These are phyloP conservation scores for Cryptosporidium parvum DNA, from an alignment of 169 alveolate genomes.

Conservation along the genomic window DNA sequence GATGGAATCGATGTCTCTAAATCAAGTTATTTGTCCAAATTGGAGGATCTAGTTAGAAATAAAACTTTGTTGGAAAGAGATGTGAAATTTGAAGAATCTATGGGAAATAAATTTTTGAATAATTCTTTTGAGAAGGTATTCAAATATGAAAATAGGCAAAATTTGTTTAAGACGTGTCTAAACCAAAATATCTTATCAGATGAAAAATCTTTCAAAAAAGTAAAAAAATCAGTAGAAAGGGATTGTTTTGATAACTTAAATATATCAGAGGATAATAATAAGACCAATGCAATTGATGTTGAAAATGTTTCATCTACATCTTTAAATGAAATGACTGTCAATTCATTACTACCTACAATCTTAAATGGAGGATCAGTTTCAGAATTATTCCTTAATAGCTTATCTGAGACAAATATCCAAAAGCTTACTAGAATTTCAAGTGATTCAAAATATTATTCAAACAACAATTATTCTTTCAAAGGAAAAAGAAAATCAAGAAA, in stretches of 20 bases:
- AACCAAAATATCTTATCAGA: background rate
- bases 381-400: slow-evolving; percentile 22
- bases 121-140: slow-evolving; percentile 36
- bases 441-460: background rate
- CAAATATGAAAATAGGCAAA: slow-evolving; percentile 37
- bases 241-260: background rate
- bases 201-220: slow-evolving; percentile 3
- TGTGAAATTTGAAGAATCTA: slow-evolving; percentile 48
- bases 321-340: slow-evolving; percentile 28
- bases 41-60: slow-evolving; percentile 83
- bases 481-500: slow-evolving; percentile 18
- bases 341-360: slow-evolving; percentile 49
- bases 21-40: slow-evolving; percentile 89
- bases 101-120: slow-evolving; percentile 9
- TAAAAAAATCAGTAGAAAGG: background rate
- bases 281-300: background rate
- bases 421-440: slow-evolving; percentile 7
- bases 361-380: slow-evolving; percentile 68
- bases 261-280: background rate
- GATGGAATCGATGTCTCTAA: slow-evolving; percentile 95
- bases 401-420: slow-evolving; percentile 57
- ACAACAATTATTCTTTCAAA: background rate
- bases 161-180: slow-evolving; percentile 23
- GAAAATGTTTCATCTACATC: background rate
- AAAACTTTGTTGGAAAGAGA: slow-evolving; percentile 75